Base-by-base conservation (phyloP, 2,329 filamentous ascomycete species). In the Curvularia eragrostidis region DNA sequence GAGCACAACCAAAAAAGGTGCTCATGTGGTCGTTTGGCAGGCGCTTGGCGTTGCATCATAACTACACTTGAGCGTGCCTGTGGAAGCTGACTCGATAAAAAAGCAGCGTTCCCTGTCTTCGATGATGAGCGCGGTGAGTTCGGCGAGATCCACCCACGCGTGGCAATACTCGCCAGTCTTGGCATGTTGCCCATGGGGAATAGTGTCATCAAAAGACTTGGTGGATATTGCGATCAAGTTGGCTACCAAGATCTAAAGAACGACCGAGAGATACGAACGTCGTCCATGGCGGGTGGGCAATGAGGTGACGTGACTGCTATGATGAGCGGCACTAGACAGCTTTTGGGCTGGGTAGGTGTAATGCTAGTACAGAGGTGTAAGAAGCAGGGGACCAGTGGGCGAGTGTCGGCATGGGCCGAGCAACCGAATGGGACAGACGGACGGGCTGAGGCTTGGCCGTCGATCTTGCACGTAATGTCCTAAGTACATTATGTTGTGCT, bases 121-220 rank as follows among this genome's bases (percentile, higher is more conserved):
- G 61, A 69, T 66, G 66, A 48, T 41, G 52, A 62, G 18, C 65
- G 55, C 53, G 63, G 59, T 56, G 39, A 67, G 54, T 62, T 73
- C 71, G 70, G 70, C 72, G 70, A 74, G 62, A 62, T 73, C 58
- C 50, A 65, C 46, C 56, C 56, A 62, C 47, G 56, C 59, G 57
- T 54, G 48, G 54, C 55, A 54, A 48, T 53, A 39, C 34, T 60
- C 52, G 46, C 41, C 34, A 24, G 42, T 38, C 66, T 70, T 72
- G 68, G 65, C 63, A 41, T 26, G 41, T 50, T 38, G 56, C 52
- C 56, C 65, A 63, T 23, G 56, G 49, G 39, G 39, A n/a, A 62
- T 58, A 58, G 58, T 66, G 67, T 63, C 67, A 70, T 57, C 39
- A 56, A 54, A 32, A 43, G 62, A 67, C 58, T 13, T 32, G 30